These are phyloP conservation scores for Dicorynia guianensis DNA, from an alignment of 306 rosid species.

Conservation along the genomic window DNA sequence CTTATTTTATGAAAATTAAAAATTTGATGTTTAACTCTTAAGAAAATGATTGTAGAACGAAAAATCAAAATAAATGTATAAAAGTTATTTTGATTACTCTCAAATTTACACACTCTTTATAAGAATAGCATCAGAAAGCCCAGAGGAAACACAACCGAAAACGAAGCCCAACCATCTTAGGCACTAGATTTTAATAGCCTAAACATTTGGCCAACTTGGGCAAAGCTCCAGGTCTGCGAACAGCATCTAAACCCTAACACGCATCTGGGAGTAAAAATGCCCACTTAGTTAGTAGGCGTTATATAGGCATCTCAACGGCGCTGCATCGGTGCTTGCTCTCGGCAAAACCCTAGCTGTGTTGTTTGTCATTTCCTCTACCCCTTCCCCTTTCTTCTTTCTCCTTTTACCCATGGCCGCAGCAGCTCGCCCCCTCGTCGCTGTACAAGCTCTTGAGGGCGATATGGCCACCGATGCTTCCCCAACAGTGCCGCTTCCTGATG, in stretches of 20 bases:
- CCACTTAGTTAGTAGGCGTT: not conserved
- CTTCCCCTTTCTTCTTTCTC: too few species aligned
- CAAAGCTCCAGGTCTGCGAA: not conserved
- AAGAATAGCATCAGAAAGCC: too few species aligned
- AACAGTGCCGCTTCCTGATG: slow-evolving; percentile 67
- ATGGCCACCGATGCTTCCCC: slow-evolving; percentile 63
- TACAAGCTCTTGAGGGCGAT: slow-evolving; percentile 78
- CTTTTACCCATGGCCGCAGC: slow-evolving; percentile 69
- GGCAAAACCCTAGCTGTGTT: slow-evolving; percentile 46
- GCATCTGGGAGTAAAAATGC: not conserved
- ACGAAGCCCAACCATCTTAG: too few species aligned
- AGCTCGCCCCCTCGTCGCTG: slow-evolving; percentile 80
- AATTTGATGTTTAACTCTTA: too few species aligned
- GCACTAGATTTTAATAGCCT: not conserved
- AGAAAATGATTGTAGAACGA: too few species aligned
- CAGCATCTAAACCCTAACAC: not conserved
- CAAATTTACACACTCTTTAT: too few species aligned
- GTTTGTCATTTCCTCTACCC: not conserved
- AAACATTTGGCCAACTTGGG: too few species aligned
- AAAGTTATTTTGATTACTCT: too few species aligned
- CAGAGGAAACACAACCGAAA: too few species aligned
- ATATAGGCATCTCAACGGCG: not conserved
- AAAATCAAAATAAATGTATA: too few species aligned
- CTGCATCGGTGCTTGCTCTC: not conserved
- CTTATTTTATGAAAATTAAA: too few species aligned